Evolutionary conservation across 306 rosid species (phyloP), one percentile per base, ranked within the genome.

Genomic region (Amphicarpaea edgeworthii): DNA sequence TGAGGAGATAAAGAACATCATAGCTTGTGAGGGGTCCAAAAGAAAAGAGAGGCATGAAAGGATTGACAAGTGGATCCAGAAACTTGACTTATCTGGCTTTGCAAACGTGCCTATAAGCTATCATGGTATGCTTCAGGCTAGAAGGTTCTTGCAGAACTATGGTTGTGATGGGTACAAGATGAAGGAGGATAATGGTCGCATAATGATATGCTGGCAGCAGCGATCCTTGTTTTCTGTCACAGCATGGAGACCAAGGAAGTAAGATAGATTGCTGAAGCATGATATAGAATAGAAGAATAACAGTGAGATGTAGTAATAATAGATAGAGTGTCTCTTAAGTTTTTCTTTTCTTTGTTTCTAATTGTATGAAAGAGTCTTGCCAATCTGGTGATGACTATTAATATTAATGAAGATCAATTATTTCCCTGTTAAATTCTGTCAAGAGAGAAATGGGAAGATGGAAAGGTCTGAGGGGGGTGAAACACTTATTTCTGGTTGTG

Each of bases 21-120:
- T 93, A 28, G 92, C 98, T 9, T 93, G 98, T 59, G 98, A 93
- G 76, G 98, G 98, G 50, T 73, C 69, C 53, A 97, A 91, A 70
- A 88, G 98, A 80, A 91, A 80, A 68, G 98, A 91, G 73, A 83
- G 98, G 58, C 98, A 93, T 42, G 98, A 91, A 50, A 93, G 89
- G 81, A 86, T 82, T 3, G 93, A 86, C 14, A 93, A 88, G 73
- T 91, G 98, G 98, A 72, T 87, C 38, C 90, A 85, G 45, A 85
- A 93, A 72, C 82, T 93, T 24, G 96, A 93, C 60, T 68, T 82
- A n/a, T 81, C 88, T 0, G 93, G 92, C 34, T 93, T 93, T 23
- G 84, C 85, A 12, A 91, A 77, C 23, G 83, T 88, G 16, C 82
- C 87, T 38, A 83, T 90, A 74, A 91, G 96, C 90, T 84, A 88